Percentiles rank a stretch among this genome's conserved stretches.
phyloP scores from a whole-genome alignment of 306 rosid genomes.

The Albizia julibrissin region DNA sequence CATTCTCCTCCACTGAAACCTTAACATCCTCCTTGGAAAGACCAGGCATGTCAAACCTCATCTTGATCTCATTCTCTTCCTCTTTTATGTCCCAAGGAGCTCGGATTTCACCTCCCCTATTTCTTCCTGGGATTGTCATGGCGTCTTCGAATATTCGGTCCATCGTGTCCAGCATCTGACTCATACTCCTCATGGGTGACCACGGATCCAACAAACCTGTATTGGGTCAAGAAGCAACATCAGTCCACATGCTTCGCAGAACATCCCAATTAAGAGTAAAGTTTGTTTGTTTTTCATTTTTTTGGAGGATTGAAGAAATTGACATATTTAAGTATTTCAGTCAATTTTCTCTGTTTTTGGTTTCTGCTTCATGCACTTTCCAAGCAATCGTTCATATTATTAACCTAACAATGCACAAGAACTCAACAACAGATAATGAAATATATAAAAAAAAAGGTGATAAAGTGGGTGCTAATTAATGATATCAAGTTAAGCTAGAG shows the following conservation, averaged over 20 bases:
- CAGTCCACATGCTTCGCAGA: neutral
- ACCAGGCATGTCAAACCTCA: slow-evolving; percentile 93
- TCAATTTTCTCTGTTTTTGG: neutral
- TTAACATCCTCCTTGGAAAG: slow-evolving; percentile 75
- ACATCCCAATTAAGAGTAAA: neutral
- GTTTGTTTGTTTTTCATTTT: too few species aligned
- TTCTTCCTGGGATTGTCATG: slow-evolving; percentile 48
- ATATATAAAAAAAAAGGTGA: neutral
- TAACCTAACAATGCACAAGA: neutral
- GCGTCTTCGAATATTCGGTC: slow-evolving; percentile 65
- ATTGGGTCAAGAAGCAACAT: neutral
- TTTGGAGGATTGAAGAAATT: neutral
- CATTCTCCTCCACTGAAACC: slow-evolving; percentile 63
- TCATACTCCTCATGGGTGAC: slow-evolving; percentile 80
- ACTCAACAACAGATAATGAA: neutral
- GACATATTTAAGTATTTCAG: neutral
- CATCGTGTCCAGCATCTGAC: slow-evolving; percentile 76
- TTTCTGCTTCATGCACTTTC: neutral
- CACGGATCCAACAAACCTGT: slow-evolving; percentile 72
- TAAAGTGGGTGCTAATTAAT: neutral
- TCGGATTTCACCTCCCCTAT: slow-evolving; percentile 47
- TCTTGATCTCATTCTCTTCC: slow-evolving; percentile 60
- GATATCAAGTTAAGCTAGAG: neutral
- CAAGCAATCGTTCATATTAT: neutral
- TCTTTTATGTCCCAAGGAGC: slow-evolving; percentile 79